Evolutionary conservation across 495 filamentous ascomycete species (phyloP).

Genomic region (Monascus purpureus): DNA sequence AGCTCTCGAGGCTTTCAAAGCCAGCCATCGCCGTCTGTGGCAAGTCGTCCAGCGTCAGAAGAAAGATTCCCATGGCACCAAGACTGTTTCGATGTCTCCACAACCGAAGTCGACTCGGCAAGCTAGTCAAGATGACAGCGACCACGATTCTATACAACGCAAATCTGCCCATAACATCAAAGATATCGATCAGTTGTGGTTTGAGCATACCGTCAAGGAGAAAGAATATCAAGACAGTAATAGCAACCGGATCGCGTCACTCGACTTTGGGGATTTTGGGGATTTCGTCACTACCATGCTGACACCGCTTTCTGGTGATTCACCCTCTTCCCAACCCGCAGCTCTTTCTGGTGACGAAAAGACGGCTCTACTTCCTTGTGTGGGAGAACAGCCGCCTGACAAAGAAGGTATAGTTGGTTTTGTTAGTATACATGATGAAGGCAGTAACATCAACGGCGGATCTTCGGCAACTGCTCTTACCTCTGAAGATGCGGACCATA

Average conservation of each 20-base stretch:
- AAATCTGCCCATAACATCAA: constrained; percentile 26
- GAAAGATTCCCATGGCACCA: constrained; percentile 15
- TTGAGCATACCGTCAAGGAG: constrained; percentile 15
- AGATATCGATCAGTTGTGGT: constrained; percentile 27
- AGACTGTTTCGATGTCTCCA: constrained; percentile 15
- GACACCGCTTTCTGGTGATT: neutral
- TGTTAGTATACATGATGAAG: too few species aligned
- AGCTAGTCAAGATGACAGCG: constrained; percentile 4
- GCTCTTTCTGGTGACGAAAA: too few species aligned
- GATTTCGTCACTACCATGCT: neutral
- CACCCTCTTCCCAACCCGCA: too few species aligned
- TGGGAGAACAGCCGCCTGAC: too few species aligned
- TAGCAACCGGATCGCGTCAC: constrained; percentile 8
- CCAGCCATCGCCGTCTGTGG: constrained; percentile 27
- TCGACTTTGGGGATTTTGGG: constrained; percentile 20
- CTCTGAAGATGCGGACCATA: too few species aligned
- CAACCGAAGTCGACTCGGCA: too few species aligned
- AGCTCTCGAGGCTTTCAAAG: constrained; percentile 19
- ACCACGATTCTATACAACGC: constrained; percentile 8
- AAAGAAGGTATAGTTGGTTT: too few species aligned
- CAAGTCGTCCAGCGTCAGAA: constrained; percentile 26
- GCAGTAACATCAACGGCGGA: too few species aligned
- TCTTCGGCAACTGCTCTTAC: too few species aligned
- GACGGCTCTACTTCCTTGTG: too few species aligned
- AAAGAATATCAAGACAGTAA: constrained; percentile 3